Evolutionary conservation across 148 eudicot genomes (phyloP).

Genomic region (Persicaria tinctoria): DNA sequence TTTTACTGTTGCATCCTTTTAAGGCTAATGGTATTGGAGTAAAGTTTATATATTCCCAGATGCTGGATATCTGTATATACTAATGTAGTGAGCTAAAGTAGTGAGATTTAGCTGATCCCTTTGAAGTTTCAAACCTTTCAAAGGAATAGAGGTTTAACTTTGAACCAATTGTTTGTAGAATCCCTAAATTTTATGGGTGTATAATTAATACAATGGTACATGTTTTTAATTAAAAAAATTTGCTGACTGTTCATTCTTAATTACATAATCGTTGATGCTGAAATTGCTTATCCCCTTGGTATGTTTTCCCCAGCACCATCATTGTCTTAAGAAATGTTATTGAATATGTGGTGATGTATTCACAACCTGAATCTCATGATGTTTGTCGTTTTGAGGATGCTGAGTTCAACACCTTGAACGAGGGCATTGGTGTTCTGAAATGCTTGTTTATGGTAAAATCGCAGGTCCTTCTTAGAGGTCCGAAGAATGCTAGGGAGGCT

Average conservation of each 20-base stretch:
- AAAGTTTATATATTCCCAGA: too few species aligned
- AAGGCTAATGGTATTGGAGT: too few species aligned
- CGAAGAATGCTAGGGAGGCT: slow-evolving; percentile 36
- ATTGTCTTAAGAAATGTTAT: too few species aligned
- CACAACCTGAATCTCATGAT: background rate
- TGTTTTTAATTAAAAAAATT: too few species aligned
- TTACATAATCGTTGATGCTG: background rate
- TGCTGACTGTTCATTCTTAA: background rate
- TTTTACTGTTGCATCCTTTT: too few species aligned
- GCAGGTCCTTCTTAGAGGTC: slow-evolving; percentile 40
- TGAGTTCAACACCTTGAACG: background rate
- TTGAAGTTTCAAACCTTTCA: background rate
- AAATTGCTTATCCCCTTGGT: background rate
- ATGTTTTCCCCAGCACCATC: too few species aligned
- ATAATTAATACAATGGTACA: too few species aligned
- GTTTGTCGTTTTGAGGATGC: too few species aligned
- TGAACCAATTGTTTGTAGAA: background rate
- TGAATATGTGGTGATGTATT: background rate
- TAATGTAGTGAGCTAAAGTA: background rate
- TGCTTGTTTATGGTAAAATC: background rate
- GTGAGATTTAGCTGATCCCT: background rate
- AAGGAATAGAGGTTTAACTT: background rate
- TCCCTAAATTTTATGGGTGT: background rate
- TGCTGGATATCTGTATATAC: too few species aligned
- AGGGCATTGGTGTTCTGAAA: background rate